Percentiles rank a stretch among this genome's conserved stretches.
Conservation (phyloP, 2,329 filamentous ascomycete genomes). For the Microsporum audouinii region DNA sequence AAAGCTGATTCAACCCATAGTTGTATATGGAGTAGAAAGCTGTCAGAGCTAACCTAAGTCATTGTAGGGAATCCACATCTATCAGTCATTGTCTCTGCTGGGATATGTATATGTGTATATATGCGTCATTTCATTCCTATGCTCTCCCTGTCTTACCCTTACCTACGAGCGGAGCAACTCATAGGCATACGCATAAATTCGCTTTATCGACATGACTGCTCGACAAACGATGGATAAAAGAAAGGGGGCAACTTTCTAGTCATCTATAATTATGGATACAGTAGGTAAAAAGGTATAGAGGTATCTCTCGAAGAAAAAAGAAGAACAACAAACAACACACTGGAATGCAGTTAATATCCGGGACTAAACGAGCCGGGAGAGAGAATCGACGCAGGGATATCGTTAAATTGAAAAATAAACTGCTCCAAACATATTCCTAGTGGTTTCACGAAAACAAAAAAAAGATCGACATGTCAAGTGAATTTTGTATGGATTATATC, state of each 20-base stretch:
- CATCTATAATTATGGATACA: neutral
- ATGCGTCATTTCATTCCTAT: neutral
- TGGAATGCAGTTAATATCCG: neutral
- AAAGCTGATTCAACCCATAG: neutral
- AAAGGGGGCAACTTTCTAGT: neutral
- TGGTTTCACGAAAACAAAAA: constrained; percentile 1
- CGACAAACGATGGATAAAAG: neutral
- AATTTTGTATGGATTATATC: constrained; percentile 99
- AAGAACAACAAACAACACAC: neutral
- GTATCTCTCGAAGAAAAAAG: neutral
- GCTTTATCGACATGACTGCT: neutral
- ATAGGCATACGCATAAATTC: neutral
- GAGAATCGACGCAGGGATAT: constrained; percentile 2
- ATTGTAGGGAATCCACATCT: neutral
- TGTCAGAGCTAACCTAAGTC: neutral
- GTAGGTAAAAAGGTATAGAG: neutral
- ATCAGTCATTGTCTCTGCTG: neutral
- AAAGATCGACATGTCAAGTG: constrained; percentile 44
- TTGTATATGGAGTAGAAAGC: neutral
- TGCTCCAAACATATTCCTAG: constrained; percentile 1
- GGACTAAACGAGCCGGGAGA: neutral
- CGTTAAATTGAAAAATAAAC: constrained; percentile 3
- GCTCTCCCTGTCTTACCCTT: neutral
- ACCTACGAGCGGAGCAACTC: neutral
- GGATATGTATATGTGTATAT: neutral